phyloP scores from a whole-genome alignment of 2,329 filamentous ascomycete genomes.

The Apiospora hydei region DNA sequence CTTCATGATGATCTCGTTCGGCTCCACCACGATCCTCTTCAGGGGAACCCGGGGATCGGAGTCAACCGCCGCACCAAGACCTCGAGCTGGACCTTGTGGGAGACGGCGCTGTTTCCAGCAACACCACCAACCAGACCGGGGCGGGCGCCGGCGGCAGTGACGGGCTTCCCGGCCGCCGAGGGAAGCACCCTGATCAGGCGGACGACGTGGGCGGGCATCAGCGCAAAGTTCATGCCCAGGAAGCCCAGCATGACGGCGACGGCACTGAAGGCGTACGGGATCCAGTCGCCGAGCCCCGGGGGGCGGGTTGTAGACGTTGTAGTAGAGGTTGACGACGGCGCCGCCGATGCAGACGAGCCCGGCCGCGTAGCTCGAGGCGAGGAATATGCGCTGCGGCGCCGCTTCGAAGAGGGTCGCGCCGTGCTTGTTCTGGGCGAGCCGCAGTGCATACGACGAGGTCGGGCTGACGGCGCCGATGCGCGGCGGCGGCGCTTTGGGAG shows the following conservation, averaged over 20 bases:
- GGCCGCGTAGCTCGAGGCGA: constrained; percentile 65
- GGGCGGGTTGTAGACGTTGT: constrained; percentile 56
- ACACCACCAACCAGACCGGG: background rate
- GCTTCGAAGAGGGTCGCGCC: constrained; percentile 70
- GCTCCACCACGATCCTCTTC: constrained; percentile 50
- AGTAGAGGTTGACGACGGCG: constrained; percentile 58
- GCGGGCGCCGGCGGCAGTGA: constrained; percentile 27
- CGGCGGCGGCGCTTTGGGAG: background rate
- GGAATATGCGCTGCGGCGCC: constrained; percentile 69
- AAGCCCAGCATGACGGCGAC: constrained; percentile 66
- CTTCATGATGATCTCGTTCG: constrained; percentile 47
- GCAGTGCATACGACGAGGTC: constrained; percentile 55
- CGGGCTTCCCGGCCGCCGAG: constrained; percentile 29
- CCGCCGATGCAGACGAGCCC: constrained; percentile 61
- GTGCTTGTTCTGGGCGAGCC: constrained; percentile 61
- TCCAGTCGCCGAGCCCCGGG: constrained; percentile 61
- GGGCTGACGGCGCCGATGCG: constrained; percentile 19
- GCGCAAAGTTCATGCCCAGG: constrained; percentile 66
- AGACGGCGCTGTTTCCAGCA: background rate
- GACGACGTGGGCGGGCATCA: constrained; percentile 65
- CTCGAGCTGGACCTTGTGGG: constrained; percentile 55
- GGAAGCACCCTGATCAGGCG: constrained; percentile 64
- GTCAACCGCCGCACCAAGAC: constrained; percentile 56
- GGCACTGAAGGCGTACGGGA: constrained; percentile 62
- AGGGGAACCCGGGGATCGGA: constrained; percentile 53